Percentiles rank a stretch among this genome's conserved stretches.
Conservation (phyloP, 2,329 filamentous ascomycete species). For the Cytospora schulzeri region DNA sequence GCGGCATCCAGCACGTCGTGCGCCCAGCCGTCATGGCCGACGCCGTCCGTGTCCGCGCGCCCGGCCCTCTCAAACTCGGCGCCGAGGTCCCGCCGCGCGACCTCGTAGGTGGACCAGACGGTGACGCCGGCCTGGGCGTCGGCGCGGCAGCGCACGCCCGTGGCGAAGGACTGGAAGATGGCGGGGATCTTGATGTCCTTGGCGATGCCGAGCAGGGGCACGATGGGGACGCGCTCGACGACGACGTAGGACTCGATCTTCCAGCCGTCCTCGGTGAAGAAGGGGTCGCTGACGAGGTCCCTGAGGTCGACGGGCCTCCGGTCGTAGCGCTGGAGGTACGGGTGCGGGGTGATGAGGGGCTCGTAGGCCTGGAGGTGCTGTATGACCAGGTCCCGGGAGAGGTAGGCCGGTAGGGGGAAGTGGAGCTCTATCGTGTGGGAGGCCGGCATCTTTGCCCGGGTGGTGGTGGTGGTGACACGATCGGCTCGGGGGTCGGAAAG, state of each 20-base stretch:
- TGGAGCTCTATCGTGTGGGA: conserved; percentile 41
- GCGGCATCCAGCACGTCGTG: conserved; percentile 10
- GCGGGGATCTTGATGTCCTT: conserved; percentile 46
- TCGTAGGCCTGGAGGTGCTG: conserved; percentile 35
- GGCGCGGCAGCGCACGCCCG: conserved; percentile 47
- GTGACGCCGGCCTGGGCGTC: conserved; percentile 46
- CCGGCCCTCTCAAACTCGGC: conserved; percentile 24
- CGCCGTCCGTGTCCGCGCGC: conserved; percentile 28
- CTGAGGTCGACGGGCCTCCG: conserved; percentile 20
- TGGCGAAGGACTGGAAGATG: conserved; percentile 46
- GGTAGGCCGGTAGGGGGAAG: conserved; percentile 44
- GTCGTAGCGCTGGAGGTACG: conserved; percentile 24
- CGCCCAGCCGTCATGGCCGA: background rate
- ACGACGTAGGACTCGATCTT: conserved; percentile 33
- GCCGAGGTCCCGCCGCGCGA: conserved; percentile 29
- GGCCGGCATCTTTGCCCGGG: conserved; percentile 37
- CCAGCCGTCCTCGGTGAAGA: conserved; percentile 28
- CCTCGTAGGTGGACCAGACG: conserved; percentile 44
- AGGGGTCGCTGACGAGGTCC: conserved; percentile 27
- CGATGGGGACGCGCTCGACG: conserved; percentile 41
- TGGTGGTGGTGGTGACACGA: background rate
- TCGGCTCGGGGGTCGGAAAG: background rate
- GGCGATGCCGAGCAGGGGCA: conserved; percentile 39
- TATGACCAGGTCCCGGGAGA: conserved; percentile 43
- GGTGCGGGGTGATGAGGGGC: conserved; percentile 27